Percentiles rank a stretch among this genome's conserved stretches.
Evolutionary conservation across 192 early-diverging fungal genomes (phyloP).

Genomic region (Coemansia sp.): DNA sequence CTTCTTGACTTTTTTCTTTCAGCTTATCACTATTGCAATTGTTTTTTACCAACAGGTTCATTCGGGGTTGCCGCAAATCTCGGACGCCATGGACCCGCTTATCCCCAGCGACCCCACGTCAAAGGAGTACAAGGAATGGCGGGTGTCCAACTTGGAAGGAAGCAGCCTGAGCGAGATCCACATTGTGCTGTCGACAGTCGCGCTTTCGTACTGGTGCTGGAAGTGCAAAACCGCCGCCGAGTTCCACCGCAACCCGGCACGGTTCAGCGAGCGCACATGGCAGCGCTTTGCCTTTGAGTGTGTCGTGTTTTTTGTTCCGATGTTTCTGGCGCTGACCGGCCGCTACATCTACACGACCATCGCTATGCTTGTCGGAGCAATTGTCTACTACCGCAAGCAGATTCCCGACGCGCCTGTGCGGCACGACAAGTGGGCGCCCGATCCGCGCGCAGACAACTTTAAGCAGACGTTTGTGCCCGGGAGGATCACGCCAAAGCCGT

Average conservation of each 20-base stretch:
- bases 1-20: not conserved
- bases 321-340: conserved; percentile 39
- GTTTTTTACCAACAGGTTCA: not conserved
- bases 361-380: conserved; percentile 6
- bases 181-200: conserved; percentile 32
- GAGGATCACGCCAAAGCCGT: conserved; percentile 45
- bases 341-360: conserved; percentile 24
- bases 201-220: conserved; percentile 50
- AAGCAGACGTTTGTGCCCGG: conserved; percentile 27
- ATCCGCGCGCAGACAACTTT: conserved; percentile 40
- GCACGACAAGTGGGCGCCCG: conserved; percentile 50
- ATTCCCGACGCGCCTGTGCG: conserved; percentile 34
- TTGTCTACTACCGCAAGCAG: conserved; percentile 41
- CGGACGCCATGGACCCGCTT: not conserved
- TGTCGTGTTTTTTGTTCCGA: conserved; percentile 34
- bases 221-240: conserved; percentile 51
- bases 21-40: not conserved
- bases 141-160: conserved; percentile 41
- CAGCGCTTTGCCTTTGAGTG: conserved; percentile 26
- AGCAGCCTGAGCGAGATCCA: conserved; percentile 47
- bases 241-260: conserved; percentile 28
- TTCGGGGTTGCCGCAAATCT: no score
- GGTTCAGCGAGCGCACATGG: conserved; percentile 25
- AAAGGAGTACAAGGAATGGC: conserved; percentile 51
- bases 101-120: conserved; percentile 35